Evolutionary conservation across 164 flowering plant species (phyloP).

Genomic region (Sedum album): DNA sequence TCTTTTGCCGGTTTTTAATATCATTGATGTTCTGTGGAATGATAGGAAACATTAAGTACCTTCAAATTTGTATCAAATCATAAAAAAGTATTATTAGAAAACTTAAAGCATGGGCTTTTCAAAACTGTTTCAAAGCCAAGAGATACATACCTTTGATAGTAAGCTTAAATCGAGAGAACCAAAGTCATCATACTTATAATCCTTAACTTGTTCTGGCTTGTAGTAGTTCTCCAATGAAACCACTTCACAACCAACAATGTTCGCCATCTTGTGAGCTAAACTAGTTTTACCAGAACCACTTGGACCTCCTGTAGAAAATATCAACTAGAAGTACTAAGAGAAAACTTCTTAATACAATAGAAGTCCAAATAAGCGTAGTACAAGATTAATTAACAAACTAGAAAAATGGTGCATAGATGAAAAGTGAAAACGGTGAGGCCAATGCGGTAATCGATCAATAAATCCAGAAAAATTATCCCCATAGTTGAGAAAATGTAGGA

Average conservation of each 20-base stretch:
- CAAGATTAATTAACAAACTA: not conserved
- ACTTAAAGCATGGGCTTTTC: not conserved
- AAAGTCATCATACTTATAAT: constrained; percentile 84
- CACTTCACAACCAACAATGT: constrained; percentile 97
- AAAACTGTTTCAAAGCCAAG: not conserved
- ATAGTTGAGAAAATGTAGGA: too few species aligned
- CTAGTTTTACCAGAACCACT: constrained; percentile 99
- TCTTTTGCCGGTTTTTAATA: constrained; percentile 56
- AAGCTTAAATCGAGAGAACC: constrained; percentile 74
- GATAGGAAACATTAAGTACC: not conserved
- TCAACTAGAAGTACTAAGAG: constrained; percentile 5
- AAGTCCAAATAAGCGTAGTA: not conserved
- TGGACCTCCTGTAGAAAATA: constrained; percentile 75
- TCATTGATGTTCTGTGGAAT: constrained; percentile 77
- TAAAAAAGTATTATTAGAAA: not conserved
- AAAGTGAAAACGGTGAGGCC: too few species aligned
- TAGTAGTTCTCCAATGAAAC: constrained; percentile 95
- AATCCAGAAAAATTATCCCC: not conserved
- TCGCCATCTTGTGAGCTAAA: constrained; percentile 99
- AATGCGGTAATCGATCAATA: not conserved
- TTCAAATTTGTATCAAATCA: not conserved
- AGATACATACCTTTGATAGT: constrained; percentile 59
- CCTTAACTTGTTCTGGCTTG: constrained; percentile 84
- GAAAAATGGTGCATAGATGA: not conserved
- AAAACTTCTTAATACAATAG: not conserved